Conservation (phyloP, 2,329 filamentous ascomycete genomes). For the Hypomyces perniciosus region DNA sequence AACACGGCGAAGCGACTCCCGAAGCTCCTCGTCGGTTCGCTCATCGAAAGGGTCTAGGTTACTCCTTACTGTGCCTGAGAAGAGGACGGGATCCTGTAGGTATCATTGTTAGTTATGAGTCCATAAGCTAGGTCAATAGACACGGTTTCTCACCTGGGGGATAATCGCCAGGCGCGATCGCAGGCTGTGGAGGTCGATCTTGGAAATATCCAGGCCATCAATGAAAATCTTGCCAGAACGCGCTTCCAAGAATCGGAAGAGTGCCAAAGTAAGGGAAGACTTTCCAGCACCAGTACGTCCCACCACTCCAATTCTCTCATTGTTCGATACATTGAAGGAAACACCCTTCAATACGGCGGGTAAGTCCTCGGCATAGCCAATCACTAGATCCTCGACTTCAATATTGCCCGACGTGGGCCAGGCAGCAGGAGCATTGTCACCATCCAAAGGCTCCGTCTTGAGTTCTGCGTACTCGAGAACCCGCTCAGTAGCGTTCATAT, state of each 20-base stretch:
- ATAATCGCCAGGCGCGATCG: constrained; percentile 74
- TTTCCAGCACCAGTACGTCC: constrained; percentile 76
- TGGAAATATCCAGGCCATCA: constrained; percentile 69
- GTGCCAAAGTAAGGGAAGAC: constrained; percentile 65
- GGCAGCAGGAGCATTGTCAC: constrained; percentile 55
- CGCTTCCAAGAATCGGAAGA: constrained; percentile 73
- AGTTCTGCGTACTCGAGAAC: constrained; percentile 70
- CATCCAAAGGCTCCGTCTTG: constrained; percentile 59
- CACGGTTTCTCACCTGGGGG: constrained; percentile 43
- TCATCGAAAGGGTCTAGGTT: constrained; percentile 74
- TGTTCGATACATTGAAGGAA: constrained; percentile 58
- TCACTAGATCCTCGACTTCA: constrained; percentile 66
- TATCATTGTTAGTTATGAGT: constrained; percentile 13
- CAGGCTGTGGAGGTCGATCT: constrained; percentile 62
- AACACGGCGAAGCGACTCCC: constrained; percentile 63
- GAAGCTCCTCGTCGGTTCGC: constrained; percentile 61
- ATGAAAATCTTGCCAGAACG: constrained; percentile 60
- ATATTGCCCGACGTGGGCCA: constrained; percentile 73
- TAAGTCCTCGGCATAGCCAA: constrained; percentile 65
- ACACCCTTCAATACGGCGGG: constrained; percentile 65
- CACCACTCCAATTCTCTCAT: constrained; percentile 69
- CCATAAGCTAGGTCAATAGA: not conserved
- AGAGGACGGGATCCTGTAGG: constrained; percentile 66
- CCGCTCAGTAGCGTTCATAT: constrained; percentile 74
- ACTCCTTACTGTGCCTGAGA: constrained; percentile 69